Evolutionary conservation across 1,284 basidiomycete species (phyloP).

Genomic region (Leccinum proliferum): DNA sequence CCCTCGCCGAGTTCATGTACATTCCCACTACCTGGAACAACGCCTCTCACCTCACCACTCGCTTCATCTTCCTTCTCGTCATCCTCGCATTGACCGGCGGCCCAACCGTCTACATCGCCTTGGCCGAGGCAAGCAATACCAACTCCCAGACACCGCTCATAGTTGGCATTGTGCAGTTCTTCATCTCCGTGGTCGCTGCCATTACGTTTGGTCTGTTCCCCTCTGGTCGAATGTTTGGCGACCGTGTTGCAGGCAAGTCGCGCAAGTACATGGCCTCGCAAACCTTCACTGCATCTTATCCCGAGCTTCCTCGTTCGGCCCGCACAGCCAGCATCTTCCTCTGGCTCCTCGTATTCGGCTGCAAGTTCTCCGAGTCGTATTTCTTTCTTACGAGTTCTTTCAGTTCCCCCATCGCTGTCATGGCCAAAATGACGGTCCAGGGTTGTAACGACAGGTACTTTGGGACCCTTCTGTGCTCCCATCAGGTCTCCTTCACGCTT

Average conservation of each 20-base stretch:
- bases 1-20: conserved; percentile 88
- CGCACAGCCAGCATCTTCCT: conserved; percentile 79
- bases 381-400: conserved; percentile 79
- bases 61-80: conserved; percentile 82
- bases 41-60: conserved; percentile 87
- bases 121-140: conserved; percentile 52
- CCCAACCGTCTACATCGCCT: conserved; percentile 79
- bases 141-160: no score
- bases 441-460: conserved; percentile 82
- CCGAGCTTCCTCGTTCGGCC: conserved; percentile 57
- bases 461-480: conserved; percentile 72
- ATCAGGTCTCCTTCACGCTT: conserved; percentile 88
- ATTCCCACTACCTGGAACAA: conserved; percentile 99
- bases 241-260: conserved; percentile 89
- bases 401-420: conserved; percentile 73
- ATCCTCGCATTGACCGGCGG: conserved; percentile 84
- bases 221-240: conserved; percentile 92
- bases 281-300: conserved; percentile 95
- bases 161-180: no score
- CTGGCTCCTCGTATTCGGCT: conserved; percentile 73
- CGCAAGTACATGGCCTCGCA: conserved; percentile 96
- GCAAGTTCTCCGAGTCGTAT: conserved; percentile 90
- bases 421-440: conserved; percentile 88
- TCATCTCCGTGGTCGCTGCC: conserved; percentile 46
- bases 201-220: conserved; percentile 77